Evolutionary conservation across 768 basidiomycete genomes (phyloP).

Genomic region (Mycena albidolilacea): DNA sequence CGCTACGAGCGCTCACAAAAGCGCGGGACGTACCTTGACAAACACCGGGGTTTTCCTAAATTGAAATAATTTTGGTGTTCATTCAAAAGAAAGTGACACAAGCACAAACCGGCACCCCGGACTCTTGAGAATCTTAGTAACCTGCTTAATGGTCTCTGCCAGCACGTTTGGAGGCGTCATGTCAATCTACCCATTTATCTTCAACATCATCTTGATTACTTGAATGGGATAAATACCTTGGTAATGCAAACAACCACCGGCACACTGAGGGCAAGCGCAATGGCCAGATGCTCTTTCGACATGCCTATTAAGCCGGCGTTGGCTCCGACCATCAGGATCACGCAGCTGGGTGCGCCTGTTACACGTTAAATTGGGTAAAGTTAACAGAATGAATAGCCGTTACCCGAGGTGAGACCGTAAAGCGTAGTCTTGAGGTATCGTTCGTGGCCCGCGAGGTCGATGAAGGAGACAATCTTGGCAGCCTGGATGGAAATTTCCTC

Average conservation of each 20-base stretch:
- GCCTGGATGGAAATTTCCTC: slow-evolving; percentile 92
- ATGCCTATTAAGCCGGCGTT: slow-evolving; percentile 94
- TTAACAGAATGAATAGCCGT: not conserved
- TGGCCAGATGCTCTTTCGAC: slow-evolving; percentile 97
- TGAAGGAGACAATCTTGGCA: slow-evolving; percentile 95
- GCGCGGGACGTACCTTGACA: slow-evolving; percentile 55
- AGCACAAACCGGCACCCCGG: slow-evolving; percentile 88
- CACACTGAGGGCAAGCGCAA: slow-evolving; percentile 92
- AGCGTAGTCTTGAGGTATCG: slow-evolving; percentile 93
- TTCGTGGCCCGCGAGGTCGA: slow-evolving; percentile 97
- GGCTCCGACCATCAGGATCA: slow-evolving; percentile 93
- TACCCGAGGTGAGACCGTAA: slow-evolving; percentile 91
- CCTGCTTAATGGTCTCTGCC: slow-evolving; percentile 93
- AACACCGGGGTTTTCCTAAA: slow-evolving; percentile 86
- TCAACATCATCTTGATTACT: not conserved
- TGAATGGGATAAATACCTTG: slow-evolving; percentile 67
- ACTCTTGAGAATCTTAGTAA: slow-evolving; percentile 91
- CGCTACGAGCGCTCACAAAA: too few species aligned
- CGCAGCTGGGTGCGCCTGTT: slow-evolving; percentile 85
- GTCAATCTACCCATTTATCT: slow-evolving; percentile 73
- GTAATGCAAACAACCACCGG: slow-evolving; percentile 96
- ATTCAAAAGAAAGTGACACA: not conserved
- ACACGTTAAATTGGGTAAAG: not conserved
- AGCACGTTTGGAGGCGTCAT: slow-evolving; percentile 97
- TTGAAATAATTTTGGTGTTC: not conserved